Evolutionary conservation across 306 rosid genomes (phyloP).

Genomic region (Quercus bicolor): DNA sequence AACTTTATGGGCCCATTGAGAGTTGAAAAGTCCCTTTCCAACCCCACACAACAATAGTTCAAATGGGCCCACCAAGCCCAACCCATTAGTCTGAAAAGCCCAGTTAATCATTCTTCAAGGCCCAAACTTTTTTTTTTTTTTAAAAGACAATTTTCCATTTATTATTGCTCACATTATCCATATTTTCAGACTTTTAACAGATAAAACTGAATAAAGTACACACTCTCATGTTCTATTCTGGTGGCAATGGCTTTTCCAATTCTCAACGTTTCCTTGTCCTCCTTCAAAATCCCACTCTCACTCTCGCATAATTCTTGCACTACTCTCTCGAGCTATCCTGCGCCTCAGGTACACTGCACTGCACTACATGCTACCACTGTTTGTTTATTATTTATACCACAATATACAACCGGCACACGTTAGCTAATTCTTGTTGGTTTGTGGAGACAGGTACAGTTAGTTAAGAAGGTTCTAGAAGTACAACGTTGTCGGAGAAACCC

Average conservation of each 20-base stretch:
- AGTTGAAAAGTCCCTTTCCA: too few species aligned
- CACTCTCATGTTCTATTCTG: neutral
- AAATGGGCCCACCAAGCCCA: too few species aligned
- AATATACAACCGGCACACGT: neutral
- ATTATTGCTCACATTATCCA: too few species aligned
- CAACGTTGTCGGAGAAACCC: conserved; percentile 32
- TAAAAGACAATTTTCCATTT: too few species aligned
- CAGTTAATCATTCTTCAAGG: too few species aligned
- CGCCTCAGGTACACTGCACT: conserved; percentile 24
- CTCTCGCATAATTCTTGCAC: neutral
- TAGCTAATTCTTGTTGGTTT: neutral
- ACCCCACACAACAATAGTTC: too few species aligned
- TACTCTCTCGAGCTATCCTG: conserved; percentile 16
- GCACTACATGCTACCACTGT: too few species aligned
- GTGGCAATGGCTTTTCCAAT: conserved; percentile 71
- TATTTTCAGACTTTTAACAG: too few species aligned
- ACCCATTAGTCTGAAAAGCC: too few species aligned
- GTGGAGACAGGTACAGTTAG: conserved; percentile 7
- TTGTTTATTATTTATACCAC: neutral
- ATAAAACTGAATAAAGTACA: neutral
- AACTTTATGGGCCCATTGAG: too few species aligned
- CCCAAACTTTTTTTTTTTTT: too few species aligned
- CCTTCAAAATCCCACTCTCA: conserved; percentile 36
- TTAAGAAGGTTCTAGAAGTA: conserved; percentile 30
- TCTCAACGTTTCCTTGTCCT: conserved; percentile 45